Evolutionary conservation across 768 basidiomycete genomes (phyloP), one percentile per base, ranked within the genome.

Genomic region (Mycena epipterygia): DNA sequence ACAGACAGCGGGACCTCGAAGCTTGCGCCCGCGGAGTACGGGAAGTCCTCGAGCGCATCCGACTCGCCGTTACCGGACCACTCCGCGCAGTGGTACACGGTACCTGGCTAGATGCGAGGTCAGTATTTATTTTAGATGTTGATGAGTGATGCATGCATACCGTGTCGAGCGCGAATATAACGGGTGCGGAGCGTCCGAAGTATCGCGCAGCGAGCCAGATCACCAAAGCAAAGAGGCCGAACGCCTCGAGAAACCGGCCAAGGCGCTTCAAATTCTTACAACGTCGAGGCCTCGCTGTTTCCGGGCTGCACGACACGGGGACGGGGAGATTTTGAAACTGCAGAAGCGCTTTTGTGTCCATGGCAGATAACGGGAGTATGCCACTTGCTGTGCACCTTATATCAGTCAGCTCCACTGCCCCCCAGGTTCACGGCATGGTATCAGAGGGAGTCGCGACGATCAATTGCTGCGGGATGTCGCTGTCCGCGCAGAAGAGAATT

Each of bases 1-100:
- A 78, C 70, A 2, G 73, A 73, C n/a, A 80, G 39, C 2, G 81
- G 80, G 0, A 82, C 67, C 49, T 76, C 63, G 53, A 77, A 76
- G 25, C 46, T 62, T 12, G 73, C 67, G 29, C 67, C 48, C n/a
- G 44, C 25, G 7, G 49, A 63, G 46, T 56, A 57, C 5, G 60
- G 68, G 37, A 51, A 64, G 1, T 48, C 16, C 8, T 55, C 53
- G 32, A 25, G 7, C 19, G 23, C 21, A 21, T 52, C 66, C 16
- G 52, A 25, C 19, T 63, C 68, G 49, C 19, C 39, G 37, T 21
- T 39, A 11, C 19, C 13, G 3, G 41, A 46, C 68, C 68, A 69
- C 7, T 35, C 49, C 3, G 61, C 55, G 55, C 68, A 69, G 30
- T 53, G 37, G 9, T 49, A 44, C 16, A 64, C 16, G 25, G 61